These are phyloP conservation scores for Wickerhamomyces bisporus DNA, from an alignment of 805 yeast genomes.

Conservation along the genomic window DNA sequence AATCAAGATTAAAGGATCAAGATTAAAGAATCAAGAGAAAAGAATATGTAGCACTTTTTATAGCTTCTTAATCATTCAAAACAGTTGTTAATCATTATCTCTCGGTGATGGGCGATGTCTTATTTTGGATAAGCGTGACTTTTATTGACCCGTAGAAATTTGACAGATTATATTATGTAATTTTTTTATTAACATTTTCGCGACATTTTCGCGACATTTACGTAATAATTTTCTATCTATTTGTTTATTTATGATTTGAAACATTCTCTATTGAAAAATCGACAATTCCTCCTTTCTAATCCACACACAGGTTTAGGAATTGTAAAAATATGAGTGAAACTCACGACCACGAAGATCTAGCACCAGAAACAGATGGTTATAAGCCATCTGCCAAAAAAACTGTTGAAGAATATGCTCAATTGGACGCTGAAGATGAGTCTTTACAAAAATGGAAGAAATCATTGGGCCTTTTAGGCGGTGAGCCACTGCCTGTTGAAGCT, in stretches of 20 bases:
- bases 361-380: conserved; percentile 60
- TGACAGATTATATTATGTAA: too few relatives aligned
- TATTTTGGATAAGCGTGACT: neutral
- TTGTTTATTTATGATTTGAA: too few relatives aligned
- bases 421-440: conserved; percentile 89
- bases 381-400: conserved; percentile 58
- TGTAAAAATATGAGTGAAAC: neutral
- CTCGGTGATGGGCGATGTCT: neutral
- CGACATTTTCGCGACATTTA: too few relatives aligned
- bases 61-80: neutral
- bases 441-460: conserved; percentile 89
- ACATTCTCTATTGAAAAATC: too few relatives aligned
- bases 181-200: too few relatives aligned
- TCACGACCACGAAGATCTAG: conserved; percentile 43
- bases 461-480: conserved; percentile 63
- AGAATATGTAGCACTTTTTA: neutral
- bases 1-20: neutral
- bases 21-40: neutral
- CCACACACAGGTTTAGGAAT: too few relatives aligned
- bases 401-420: conserved; percentile 70
- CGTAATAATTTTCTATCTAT: too few relatives aligned
- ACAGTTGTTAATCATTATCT: too few relatives aligned
- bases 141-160: too few relatives aligned
- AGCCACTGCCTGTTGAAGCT: conserved; percentile 60
- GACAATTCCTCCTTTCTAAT: too few relatives aligned